A percentile compares a stretch with the other conserved stretches of the same genome.
These are phyloP conservation scores for Candida tetrigidarum DNA, from an alignment of 1,139 yeast genomes.

Conservation along the genomic window DNA sequence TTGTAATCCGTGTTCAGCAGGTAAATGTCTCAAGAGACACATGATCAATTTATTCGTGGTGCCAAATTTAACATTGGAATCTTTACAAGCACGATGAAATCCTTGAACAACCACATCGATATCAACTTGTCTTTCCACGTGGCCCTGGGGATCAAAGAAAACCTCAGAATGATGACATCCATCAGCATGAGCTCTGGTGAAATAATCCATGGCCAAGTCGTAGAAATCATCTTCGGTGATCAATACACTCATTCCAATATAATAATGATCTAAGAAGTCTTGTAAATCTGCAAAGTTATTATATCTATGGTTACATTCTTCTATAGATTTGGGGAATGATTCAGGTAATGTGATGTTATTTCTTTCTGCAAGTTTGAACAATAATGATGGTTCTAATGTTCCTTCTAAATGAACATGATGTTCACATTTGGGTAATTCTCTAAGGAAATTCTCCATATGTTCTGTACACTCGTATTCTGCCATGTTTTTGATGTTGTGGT, in stretches of 20 bases:
- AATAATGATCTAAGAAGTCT: slow-evolving; percentile 77
- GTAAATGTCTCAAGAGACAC: slow-evolving; percentile 79
- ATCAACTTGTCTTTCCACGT: slow-evolving; percentile 64
- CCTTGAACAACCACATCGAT: slow-evolving; percentile 67
- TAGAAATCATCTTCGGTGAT: slow-evolving; percentile 67
- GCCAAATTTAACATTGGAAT: slow-evolving; percentile 60
- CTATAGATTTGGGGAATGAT: slow-evolving; percentile 57
- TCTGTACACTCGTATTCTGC: slow-evolving; percentile 20
- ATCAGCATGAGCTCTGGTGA: slow-evolving; percentile 60
- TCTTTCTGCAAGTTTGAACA: slow-evolving; percentile 67
- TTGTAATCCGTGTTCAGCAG: slow-evolving; percentile 57
- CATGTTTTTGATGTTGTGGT: too few relatives aligned
- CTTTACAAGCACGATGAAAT: slow-evolving; percentile 62
- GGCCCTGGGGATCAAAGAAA: slow-evolving; percentile 87
- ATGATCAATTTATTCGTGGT: slow-evolving; percentile 72
- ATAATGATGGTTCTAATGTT: slow-evolving; percentile 70
- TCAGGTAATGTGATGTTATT: slow-evolving; percentile 60
- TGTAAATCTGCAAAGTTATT: slow-evolving; percentile 65
- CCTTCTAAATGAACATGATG: slow-evolving; percentile 86
- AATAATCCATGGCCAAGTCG: slow-evolving; percentile 77
- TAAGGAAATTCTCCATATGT: slow-evolving; percentile 46
- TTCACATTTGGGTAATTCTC: slow-evolving; percentile 79
- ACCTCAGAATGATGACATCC: slow-evolving; percentile 72
- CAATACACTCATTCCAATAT: slow-evolving; percentile 77
- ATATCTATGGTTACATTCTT: slow-evolving; percentile 61